phyloP scores from a whole-genome alignment of 257 asterid genomes.

The Solanum okadae region DNA sequence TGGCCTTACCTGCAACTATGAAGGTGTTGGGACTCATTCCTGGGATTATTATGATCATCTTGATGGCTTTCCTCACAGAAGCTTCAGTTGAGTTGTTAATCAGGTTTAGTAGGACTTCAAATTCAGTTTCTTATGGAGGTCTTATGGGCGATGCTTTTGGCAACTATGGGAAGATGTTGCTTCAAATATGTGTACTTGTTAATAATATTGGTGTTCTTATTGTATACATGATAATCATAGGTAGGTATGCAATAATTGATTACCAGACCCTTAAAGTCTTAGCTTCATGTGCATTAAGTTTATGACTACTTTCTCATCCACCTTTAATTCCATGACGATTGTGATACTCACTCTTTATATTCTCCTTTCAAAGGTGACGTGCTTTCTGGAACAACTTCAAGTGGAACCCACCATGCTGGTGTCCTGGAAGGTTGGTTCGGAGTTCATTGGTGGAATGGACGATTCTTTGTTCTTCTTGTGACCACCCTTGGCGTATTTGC shows the following conservation, averaged over 20 bases:
- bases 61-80: slow-evolving; percentile 80
- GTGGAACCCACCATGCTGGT: slow-evolving; percentile 68
- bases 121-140: slow-evolving; percentile 66
- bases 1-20: slow-evolving; percentile 86
- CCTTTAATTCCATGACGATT: background rate
- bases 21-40: slow-evolving; percentile 66
- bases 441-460: slow-evolving; percentile 64
- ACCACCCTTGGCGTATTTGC: slow-evolving; percentile 64
- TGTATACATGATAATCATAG: slow-evolving; percentile 85
- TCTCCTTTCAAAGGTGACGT: slow-evolving; percentile 54
- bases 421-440: slow-evolving; percentile 84
- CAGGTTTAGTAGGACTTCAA: slow-evolving; percentile 58
- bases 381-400: slow-evolving; percentile 70
- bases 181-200: slow-evolving; percentile 58
- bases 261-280: background rate
- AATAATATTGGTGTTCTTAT: slow-evolving; percentile 76
- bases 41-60: slow-evolving; percentile 48
- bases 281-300: background rate
- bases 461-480: slow-evolving; percentile 51
- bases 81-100: slow-evolving; percentile 65
- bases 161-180: slow-evolving; percentile 52
- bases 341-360: background rate
- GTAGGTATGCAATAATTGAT: slow-evolving; percentile 14
- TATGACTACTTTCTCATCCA: background rate
- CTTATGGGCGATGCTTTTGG: slow-evolving; percentile 81